Evolutionary conservation across 139 green algal genomes (phyloP), one percentile per base, ranked within the genome.

Genomic region (Coelastrella sp.): DNA sequence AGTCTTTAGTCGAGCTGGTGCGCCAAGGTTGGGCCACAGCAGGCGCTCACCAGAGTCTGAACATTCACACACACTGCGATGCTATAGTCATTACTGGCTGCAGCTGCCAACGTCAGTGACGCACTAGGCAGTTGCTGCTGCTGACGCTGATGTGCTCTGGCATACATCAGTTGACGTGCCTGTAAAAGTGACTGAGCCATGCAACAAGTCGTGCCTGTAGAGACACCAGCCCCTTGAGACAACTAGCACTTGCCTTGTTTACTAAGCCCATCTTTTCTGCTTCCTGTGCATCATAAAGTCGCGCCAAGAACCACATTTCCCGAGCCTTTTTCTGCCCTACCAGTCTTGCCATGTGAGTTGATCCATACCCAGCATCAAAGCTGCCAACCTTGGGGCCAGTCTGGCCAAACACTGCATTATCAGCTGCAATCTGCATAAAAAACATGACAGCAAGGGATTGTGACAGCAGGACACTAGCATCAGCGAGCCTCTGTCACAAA

Each of bases 381-480:
- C 92, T 97, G 74, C 97, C 97, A 3, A 99, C 97, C 92, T 99
- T 99, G 83, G 98, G 98, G 14, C 98, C 98, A 6, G 98, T 99
- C 93, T 99, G 98, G 13, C 98, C 98, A 94, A 99, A 99, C 13
- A 99, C 96, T 2, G 96, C 98, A 87, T 99, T 99, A 94, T 99
- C 98, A 23, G 98, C 98, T 4, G 98, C 96, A 57, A 99, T 99
- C 95, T 98, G 93, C 65, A 85, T 3, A 22, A 47, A 1, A 47
- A 47, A 47, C 32, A 47, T 47, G 32, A 47, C 32, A 47, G 32
- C 32, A 47, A 47, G 19, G 71, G 10, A 71, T 71, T 0, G 61
- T 10, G 61, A 19, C 61, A 71, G 61, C 8, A 71, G 10, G 61
- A 13, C 61, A 71, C 32, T 47, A 47, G 32, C 32, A 47, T 47